phyloP scores from a whole-genome alignment of 345 rosid genomes.

The sweet orange (Citrus sinensis) region DVS_A1.0 CM039166.1:24758501-24759000 shows the following conservation, averaged over 20 bases:
- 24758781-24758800: neutral
- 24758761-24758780: neutral
- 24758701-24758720: slow-evolving; percentile 71
- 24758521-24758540: neutral
- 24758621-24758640: slow-evolving; percentile 66
- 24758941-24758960: slow-evolving; percentile 92
- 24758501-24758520: slow-evolving; percentile 13
- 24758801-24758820: neutral
- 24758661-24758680: slow-evolving; percentile 83
- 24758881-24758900: slow-evolving; percentile 78
- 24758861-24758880: slow-evolving; percentile 22
- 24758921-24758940: slow-evolving; percentile 99
- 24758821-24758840: neutral
- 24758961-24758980: slow-evolving; percentile 58
- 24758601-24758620: slow-evolving; percentile 50
- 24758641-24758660: slow-evolving; percentile 83
- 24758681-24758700: slow-evolving; percentile 96
- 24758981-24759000: slow-evolving; percentile 56
- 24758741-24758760: slow-evolving; percentile 4
- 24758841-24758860: neutral
- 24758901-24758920: slow-evolving; percentile 87
- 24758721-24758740: neutral
- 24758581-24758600: slow-evolving; percentile 63
- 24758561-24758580: slow-evolving; percentile 81
- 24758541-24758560: slow-evolving; percentile 35